phyloP scores from a whole-genome alignment of 176 grass and related monocot species.

The Musa acuminata region DNA sequence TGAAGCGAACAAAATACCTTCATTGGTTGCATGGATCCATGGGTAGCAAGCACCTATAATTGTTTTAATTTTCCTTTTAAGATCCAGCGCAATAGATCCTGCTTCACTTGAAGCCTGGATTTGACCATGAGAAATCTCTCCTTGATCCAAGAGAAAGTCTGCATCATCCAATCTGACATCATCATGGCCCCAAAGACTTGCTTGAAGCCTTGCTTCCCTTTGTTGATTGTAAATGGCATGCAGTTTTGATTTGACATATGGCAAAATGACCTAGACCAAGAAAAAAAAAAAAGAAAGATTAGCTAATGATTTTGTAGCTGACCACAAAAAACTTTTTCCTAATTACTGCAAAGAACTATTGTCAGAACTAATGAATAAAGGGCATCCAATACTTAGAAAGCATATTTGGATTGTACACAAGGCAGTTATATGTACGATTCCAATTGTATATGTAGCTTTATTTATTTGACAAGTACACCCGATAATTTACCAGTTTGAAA shows the following conservation, averaged over 20 bases:
- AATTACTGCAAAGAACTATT: not conserved
- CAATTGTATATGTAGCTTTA: too few relatives aligned
- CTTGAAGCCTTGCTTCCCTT: constrained; percentile 96
- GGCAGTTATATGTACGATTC: not conserved
- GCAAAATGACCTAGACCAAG: constrained; percentile 71
- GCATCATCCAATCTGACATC: constrained; percentile 61
- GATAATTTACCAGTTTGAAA: too few relatives aligned
- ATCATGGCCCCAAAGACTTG: constrained; percentile 86
- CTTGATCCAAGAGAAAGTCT: constrained; percentile 63
- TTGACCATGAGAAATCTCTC: constrained; percentile 39
- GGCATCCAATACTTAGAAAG: not conserved
- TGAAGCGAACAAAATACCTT: constrained; percentile 43
- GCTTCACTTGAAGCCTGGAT: constrained; percentile 29
- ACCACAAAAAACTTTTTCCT: not conserved
- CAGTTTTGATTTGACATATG: constrained; percentile 93
- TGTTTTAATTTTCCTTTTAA: constrained; percentile 63
- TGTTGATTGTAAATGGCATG: constrained; percentile 90
- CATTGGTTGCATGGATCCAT: constrained; percentile 96
- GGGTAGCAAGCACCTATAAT: constrained; percentile 83
- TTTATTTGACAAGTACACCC: too few relatives aligned
- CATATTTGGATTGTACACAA: not conserved
- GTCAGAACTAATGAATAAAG: not conserved
- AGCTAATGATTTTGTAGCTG: not conserved
- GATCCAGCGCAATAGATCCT: constrained; percentile 41
- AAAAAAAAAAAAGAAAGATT: not conserved